Percentiles rank a stretch among this genome's conserved stretches.
Evolutionary conservation across 176 grass and related monocot genomes (phyloP).

Genomic region (Musa acuminata): DNA sequence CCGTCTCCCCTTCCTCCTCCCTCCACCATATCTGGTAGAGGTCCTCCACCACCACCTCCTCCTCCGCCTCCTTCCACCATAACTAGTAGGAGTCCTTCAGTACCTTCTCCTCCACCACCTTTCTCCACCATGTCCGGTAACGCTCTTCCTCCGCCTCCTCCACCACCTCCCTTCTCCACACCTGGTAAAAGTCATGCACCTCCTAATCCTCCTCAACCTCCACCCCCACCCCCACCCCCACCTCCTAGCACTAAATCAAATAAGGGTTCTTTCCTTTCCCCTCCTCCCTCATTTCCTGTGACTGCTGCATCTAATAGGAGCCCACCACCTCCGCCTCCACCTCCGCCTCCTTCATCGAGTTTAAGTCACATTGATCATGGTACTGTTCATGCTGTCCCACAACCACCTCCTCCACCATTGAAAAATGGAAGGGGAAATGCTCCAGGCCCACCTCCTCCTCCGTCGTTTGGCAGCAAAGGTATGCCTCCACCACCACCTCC

Average conservation of each 20-base stretch:
- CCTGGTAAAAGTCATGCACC: not conserved
- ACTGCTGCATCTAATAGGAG: not conserved
- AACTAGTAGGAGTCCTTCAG: not conserved
- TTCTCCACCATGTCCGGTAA: not conserved
- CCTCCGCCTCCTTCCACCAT: not conserved
- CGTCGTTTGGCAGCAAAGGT: conserved; percentile 32
- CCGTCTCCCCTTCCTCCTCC: conserved; percentile 22
- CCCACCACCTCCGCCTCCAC: conserved; percentile 13
- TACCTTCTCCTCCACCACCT: not conserved
- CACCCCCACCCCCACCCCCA: not conserved
- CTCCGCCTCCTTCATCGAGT: not conserved
- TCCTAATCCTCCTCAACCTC: not conserved
- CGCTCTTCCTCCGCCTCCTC: not conserved
- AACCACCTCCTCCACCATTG: too few relatives aligned
- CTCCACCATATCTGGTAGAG: not conserved
- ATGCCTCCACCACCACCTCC: conserved; percentile 39
- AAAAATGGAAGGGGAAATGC: conserved; percentile 15
- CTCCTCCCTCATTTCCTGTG: not conserved
- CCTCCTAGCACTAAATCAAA: not conserved
- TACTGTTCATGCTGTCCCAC: not conserved
- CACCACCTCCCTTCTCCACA: not conserved
- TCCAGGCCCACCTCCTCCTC: conserved; percentile 49
- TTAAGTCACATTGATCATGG: not conserved
- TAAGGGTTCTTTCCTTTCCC: conserved; percentile 5
- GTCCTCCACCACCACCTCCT: conserved; percentile 30